A percentile compares a stretch with the other conserved stretches of the same genome.
Conservation (phyloP, 2,329 filamentous ascomycete genomes). For the Trichoderma guizhouense region DNA sequence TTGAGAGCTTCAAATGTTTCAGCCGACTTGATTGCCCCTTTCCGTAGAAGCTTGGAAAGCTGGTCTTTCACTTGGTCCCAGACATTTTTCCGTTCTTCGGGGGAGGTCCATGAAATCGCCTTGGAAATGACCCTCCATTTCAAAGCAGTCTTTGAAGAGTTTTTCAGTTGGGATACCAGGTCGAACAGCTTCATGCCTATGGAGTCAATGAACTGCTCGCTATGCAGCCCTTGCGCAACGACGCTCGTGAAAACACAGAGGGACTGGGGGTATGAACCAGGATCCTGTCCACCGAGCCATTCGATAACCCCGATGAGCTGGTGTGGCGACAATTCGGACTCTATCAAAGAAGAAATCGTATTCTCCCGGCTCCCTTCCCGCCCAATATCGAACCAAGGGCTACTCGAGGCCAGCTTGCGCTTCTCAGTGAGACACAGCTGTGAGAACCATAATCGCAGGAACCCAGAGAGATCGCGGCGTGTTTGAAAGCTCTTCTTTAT, state of each 20-base stretch:
- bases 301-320: conserved; percentile 43
- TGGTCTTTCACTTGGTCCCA: conserved; percentile 35
- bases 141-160: conserved; percentile 33
- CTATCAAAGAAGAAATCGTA: conserved; percentile 31
- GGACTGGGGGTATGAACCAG: conserved; percentile 31
- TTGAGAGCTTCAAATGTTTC: conserved; percentile 42
- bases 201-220: conserved; percentile 42
- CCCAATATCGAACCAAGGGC: conserved; percentile 34
- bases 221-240: conserved; percentile 40
- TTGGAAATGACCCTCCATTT: conserved; percentile 41
- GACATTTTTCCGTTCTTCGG: conserved; percentile 30
- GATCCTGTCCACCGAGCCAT: conserved; percentile 39
- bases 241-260: conserved; percentile 43
- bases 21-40: conserved; percentile 31
- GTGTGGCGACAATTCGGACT: conserved; percentile 43
- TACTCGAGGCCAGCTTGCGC: conserved; percentile 26
- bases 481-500: conserved; percentile 45
- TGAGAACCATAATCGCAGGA: conserved; percentile 46
- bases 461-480: conserved; percentile 43
- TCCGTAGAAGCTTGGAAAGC: conserved; percentile 33
- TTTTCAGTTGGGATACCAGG: conserved; percentile 30
- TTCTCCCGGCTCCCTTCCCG: conserved; percentile 21
- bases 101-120: conserved; percentile 34
- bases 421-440: conserved; percentile 38
- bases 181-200: conserved; percentile 39